Evolutionary conservation across 2,329 filamentous ascomycete species (phyloP).

Genomic region (Penicillium sp.): DNA sequence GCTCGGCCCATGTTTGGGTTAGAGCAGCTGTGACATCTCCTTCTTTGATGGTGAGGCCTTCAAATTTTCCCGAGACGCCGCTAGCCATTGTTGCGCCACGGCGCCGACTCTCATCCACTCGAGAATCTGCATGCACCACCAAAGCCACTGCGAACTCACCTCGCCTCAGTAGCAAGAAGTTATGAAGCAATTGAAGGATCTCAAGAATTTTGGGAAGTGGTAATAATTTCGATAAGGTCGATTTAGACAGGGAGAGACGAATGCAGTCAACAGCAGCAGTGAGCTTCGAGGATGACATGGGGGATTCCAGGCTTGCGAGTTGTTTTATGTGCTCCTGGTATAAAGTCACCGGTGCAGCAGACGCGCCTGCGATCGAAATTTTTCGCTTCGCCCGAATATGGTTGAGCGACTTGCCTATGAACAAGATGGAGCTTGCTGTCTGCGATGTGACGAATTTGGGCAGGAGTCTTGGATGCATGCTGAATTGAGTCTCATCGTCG

Average conservation of each 20-base stretch:
- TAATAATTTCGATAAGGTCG: constrained; percentile 77
- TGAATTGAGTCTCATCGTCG: constrained; percentile 55
- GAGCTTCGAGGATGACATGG: constrained; percentile 71
- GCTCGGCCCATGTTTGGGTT: constrained; percentile 72
- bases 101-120: constrained; percentile 69
- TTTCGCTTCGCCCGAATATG: constrained; percentile 66
- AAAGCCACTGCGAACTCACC: constrained; percentile 91
- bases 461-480: constrained; percentile 60
- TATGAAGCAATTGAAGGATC: constrained; percentile 73
- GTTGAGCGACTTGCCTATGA: constrained; percentile 85
- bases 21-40: constrained; percentile 80
- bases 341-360: constrained; percentile 59
- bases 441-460: constrained; percentile 76
- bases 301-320: constrained; percentile 69
- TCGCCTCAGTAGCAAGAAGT: constrained; percentile 83
- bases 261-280: constrained; percentile 74
- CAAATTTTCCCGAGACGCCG: constrained; percentile 56
- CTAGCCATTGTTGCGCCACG: constrained; percentile 56
- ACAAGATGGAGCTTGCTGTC: constrained; percentile 81
- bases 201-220: constrained; percentile 76
- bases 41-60: constrained; percentile 74
- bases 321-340: constrained; percentile 51
- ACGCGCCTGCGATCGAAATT: constrained; percentile 32
- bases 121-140: constrained; percentile 80
- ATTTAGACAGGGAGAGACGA: constrained; percentile 77